Evolutionary conservation across 306 rosid genomes (phyloP).

Genomic region (Medicago truncatula): DNA sequence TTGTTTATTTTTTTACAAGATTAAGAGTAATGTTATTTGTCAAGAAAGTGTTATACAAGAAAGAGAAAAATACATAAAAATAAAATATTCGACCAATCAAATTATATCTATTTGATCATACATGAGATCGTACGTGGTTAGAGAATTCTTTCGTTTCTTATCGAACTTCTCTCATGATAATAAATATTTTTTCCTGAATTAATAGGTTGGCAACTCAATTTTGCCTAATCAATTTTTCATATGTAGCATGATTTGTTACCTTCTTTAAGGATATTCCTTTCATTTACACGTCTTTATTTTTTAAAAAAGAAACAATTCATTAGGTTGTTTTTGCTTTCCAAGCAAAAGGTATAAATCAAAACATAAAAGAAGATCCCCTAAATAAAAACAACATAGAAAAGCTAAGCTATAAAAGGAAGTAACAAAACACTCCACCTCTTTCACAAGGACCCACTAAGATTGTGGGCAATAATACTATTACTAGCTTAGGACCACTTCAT

Average conservation of each 20-base stretch:
- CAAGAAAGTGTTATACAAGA: too few relatives aligned
- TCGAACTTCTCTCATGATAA: too few relatives aligned
- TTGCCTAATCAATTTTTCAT: neutral
- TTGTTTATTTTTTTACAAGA: too few relatives aligned
- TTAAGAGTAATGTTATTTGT: too few relatives aligned
- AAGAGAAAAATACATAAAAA: too few relatives aligned
- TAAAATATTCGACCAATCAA: too few relatives aligned
- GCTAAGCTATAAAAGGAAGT: conserved; percentile 13
- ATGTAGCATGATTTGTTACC: neutral
- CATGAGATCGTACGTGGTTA: too few relatives aligned
- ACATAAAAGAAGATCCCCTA: neutral
- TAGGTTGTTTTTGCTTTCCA: neutral
- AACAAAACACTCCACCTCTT: conserved; percentile 21
- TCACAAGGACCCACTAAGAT: conserved; percentile 34
- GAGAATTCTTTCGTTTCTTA: too few relatives aligned
- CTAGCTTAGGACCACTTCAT: conserved; percentile 11
- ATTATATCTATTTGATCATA: too few relatives aligned
- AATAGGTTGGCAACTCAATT: neutral
- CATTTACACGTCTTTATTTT: neutral
- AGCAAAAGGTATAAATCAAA: conserved; percentile 30
- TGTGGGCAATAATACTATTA: conserved; percentile 14
- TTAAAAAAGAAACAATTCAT: neutral
- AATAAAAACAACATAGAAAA: conserved; percentile 1
- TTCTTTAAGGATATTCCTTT: neutral
- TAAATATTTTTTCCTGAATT: too few relatives aligned